A percentile compares a stretch with the other conserved stretches of the same genome.
Conservation (phyloP, 2,329 filamentous ascomycete species). For the Ophiostoma angusticollis region DNA sequence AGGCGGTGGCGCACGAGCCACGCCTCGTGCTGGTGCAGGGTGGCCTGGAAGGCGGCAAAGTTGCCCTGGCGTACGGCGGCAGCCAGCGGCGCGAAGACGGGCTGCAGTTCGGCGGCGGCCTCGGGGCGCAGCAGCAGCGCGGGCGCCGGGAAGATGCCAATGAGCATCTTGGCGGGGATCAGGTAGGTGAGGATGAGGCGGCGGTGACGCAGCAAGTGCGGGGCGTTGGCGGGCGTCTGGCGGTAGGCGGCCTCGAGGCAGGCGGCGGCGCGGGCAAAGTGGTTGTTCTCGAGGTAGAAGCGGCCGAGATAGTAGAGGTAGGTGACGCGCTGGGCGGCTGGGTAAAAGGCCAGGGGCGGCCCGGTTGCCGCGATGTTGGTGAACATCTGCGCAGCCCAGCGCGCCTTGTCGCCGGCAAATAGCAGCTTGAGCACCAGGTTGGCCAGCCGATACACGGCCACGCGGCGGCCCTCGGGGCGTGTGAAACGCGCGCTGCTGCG, state of each 20-base stretch:
- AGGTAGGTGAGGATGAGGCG: conserved; percentile 72
- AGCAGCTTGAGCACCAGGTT: conserved; percentile 82
- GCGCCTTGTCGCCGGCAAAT: conserved; percentile 70
- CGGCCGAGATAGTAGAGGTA: conserved; percentile 91
- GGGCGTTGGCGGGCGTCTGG: conserved; percentile 45
- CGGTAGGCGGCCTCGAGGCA: conserved; percentile 70
- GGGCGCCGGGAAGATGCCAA: conserved; percentile 67
- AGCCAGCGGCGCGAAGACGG: conserved; percentile 62
- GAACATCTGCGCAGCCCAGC: conserved; percentile 78
- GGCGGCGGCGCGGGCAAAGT: conserved; percentile 64
- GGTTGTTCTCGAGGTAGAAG: conserved; percentile 74
- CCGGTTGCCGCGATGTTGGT: conserved; percentile 75
- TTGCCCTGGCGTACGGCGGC: conserved; percentile 60
- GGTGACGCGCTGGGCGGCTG: conserved; percentile 75
- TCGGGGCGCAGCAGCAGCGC: conserved; percentile 57
- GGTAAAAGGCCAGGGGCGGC: conserved; percentile 68
- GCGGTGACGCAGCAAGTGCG: conserved; percentile 56
- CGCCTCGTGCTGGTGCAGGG: conserved; percentile 48
- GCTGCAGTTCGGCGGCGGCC: conserved; percentile 45
- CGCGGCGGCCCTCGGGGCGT: conserved; percentile 68
- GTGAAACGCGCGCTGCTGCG: conserved; percentile 53
- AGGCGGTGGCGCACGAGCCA: conserved; percentile 71
- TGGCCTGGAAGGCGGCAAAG: conserved; percentile 53
- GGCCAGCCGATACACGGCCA: conserved; percentile 82
- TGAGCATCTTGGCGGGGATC: conserved; percentile 67